Percentiles rank a stretch among this genome's conserved stretches.
phyloP scores from a whole-genome alignment of 2,329 filamentous ascomycete genomes.

The Leptosphaerulina australis region DNA sequence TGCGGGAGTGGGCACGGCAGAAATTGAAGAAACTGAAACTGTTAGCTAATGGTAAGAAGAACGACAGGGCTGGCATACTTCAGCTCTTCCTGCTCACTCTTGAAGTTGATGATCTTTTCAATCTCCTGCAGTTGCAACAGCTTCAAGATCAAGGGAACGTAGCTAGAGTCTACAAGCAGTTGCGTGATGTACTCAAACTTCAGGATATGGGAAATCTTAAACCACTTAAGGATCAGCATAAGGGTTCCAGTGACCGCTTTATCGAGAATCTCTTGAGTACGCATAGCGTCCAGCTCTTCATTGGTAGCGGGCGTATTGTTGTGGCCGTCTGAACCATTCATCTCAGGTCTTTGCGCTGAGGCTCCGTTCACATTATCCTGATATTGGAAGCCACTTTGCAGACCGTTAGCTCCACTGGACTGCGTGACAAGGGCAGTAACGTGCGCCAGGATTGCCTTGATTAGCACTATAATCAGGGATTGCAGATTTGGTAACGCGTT shows the following conservation, averaged over 20 bases:
- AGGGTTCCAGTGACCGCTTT: constrained; percentile 93
- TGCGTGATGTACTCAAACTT: constrained; percentile 97
- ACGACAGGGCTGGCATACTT: constrained; percentile 60
- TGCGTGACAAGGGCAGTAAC: constrained; percentile 82
- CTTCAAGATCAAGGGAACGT: constrained; percentile 89
- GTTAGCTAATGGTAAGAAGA: constrained; percentile 23
- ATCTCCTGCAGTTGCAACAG: constrained; percentile 94
- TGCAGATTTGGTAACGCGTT: constrained; percentile 83
- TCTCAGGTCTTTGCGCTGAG: constrained; percentile 38
- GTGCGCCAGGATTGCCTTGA: constrained; percentile 86
- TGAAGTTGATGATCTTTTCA: constrained; percentile 85
- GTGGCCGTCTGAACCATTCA: constrained; percentile 42
- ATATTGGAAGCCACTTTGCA: constrained; percentile 56
- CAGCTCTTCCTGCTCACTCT: constrained; percentile 79
- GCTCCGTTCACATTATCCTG: constrained; percentile 50
- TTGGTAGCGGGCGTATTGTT: constrained; percentile 41
- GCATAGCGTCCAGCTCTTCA: constrained; percentile 81
- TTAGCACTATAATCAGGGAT: constrained; percentile 87
- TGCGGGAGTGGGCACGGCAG: constrained; percentile 75
- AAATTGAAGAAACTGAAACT: constrained; percentile 83
- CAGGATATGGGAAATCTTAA: constrained; percentile 90
- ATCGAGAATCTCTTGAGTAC: constrained; percentile 83
- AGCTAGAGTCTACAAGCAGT: constrained; percentile 91
- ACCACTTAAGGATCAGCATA: constrained; percentile 91
- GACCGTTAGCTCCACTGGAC: constrained; percentile 54